Conservation (phyloP, 2,329 filamentous ascomycete species). For the Phialophora verrucosa region DNA sequence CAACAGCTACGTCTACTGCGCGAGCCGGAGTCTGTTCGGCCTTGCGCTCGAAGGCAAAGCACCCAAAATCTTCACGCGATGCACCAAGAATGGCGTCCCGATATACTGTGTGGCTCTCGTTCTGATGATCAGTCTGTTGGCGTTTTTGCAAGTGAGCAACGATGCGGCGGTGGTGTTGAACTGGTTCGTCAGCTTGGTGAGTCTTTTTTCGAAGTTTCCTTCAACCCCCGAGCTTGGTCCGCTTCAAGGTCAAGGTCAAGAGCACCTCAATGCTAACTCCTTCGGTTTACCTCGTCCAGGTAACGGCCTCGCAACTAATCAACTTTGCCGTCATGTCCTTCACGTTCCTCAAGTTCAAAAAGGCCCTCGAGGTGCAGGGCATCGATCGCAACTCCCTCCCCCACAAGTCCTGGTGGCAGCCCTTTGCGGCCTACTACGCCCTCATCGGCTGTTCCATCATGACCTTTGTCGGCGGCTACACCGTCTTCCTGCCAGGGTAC, state of each 20-base stretch:
- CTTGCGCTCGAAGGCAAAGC: slow-evolving; percentile 72
- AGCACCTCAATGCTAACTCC: background rate
- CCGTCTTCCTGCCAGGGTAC: slow-evolving; percentile 71
- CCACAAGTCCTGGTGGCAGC: slow-evolving; percentile 72
- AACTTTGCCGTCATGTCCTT: slow-evolving; percentile 73
- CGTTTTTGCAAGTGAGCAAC: slow-evolving; percentile 74
- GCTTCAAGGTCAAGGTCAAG: background rate
- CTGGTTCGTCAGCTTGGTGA: slow-evolving; percentile 71
- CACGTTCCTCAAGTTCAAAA: slow-evolving; percentile 74
- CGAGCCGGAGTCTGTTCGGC: slow-evolving; percentile 71
- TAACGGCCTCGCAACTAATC: slow-evolving; percentile 76
- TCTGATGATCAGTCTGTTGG: slow-evolving; percentile 70
- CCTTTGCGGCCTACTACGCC: slow-evolving; percentile 72
- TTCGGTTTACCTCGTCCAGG: slow-evolving; percentile 39
- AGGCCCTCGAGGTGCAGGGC: slow-evolving; percentile 71
- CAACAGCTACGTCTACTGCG: slow-evolving; percentile 72
- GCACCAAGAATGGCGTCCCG: slow-evolving; percentile 70
- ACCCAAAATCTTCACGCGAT: slow-evolving; percentile 65
- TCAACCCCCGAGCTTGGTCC: no score
- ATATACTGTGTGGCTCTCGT: slow-evolving; percentile 73
- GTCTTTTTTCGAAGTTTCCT: slow-evolving; percentile 23
- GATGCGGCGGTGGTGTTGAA: slow-evolving; percentile 69
- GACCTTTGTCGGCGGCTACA: slow-evolving; percentile 76
- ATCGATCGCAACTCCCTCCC: slow-evolving; percentile 71
- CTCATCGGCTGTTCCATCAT: slow-evolving; percentile 69